These are phyloP conservation scores for Trichoderma sp. DNA, from an alignment of 2,329 filamentous ascomycete species.

Conservation along the genomic window DNA sequence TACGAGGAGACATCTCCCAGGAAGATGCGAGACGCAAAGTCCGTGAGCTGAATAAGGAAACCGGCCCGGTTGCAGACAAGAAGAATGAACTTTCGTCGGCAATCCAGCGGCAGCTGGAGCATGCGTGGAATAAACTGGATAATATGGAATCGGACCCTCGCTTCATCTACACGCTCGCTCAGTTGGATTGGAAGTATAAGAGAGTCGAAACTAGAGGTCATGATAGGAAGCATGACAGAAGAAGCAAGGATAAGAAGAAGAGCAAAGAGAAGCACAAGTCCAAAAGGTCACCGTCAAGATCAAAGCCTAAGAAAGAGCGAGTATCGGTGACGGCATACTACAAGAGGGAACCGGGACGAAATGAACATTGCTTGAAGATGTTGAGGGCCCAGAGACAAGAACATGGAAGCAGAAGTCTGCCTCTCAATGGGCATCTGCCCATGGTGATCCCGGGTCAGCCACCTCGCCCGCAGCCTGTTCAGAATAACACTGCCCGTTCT, in stretches of 20 bases:
- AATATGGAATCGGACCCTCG: constrained; percentile 37
- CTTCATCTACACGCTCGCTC: constrained; percentile 43
- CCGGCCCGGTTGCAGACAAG: constrained; percentile 37
- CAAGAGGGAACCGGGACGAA: constrained; percentile 38
- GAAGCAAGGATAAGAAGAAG: constrained; percentile 22
- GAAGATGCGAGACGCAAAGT: constrained; percentile 39
- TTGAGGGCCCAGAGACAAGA: constrained; percentile 23
- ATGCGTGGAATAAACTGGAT: constrained; percentile 36
- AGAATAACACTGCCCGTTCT: not conserved
- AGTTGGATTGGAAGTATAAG: constrained; percentile 43
- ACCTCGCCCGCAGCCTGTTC: not conserved
- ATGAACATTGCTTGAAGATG: constrained; percentile 33
- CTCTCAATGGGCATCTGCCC: not conserved
- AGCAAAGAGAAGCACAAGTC: not conserved
- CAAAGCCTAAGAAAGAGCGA: constrained; percentile 32
- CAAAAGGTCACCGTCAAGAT: constrained; percentile 20
- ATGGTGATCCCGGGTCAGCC: not conserved
- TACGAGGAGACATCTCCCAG: constrained; percentile 39
- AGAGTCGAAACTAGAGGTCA: constrained; percentile 25
- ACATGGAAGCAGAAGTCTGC: not conserved
- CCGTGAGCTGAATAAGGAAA: constrained; percentile 35
- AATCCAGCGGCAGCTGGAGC: constrained; percentile 45
- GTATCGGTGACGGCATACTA: constrained; percentile 49
- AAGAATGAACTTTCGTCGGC: constrained; percentile 35
- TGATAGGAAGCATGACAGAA: constrained; percentile 23